These are phyloP conservation scores for Fusarium miscanthi DNA, from an alignment of 2,329 filamentous ascomycete species.

Conservation along the genomic window DNA sequence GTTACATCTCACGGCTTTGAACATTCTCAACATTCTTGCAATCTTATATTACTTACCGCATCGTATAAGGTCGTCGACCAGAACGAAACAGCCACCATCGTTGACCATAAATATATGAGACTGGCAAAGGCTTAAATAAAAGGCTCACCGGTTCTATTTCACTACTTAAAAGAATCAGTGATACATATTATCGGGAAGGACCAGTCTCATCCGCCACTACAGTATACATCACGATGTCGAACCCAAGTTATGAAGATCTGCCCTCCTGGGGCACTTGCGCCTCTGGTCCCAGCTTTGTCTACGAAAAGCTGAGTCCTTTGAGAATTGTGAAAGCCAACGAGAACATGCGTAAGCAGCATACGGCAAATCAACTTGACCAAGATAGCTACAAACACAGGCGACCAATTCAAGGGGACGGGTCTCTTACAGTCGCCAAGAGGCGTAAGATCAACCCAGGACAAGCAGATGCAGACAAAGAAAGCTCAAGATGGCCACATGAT, in stretches of 20 bases:
- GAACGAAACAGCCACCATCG: not conserved
- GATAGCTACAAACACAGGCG: conserved; percentile 31
- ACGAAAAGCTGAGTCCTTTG: conserved; percentile 57
- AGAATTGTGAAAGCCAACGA: conserved; percentile 59
- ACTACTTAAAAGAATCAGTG: not conserved
- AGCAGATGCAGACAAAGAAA: conserved; percentile 34
- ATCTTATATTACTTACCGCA: not conserved
- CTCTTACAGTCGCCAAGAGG: conserved; percentile 53
- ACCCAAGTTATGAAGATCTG: conserved; percentile 43
- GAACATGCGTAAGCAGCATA: conserved; percentile 21
- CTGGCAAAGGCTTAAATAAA: not conserved
- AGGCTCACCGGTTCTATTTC: not conserved
- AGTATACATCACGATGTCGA: conserved; percentile 49
- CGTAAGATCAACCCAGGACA: conserved; percentile 36
- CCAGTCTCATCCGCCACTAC: not conserved
- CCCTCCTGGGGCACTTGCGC: conserved; percentile 48
- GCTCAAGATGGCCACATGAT: conserved; percentile 3
- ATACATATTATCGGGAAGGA: not conserved
- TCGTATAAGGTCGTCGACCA: not conserved
- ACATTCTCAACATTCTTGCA: not conserved
- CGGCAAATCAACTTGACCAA: conserved; percentile 42
- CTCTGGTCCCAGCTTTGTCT: conserved; percentile 31
- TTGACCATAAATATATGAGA: not conserved
- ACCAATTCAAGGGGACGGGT: conserved; percentile 25
- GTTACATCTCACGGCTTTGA: not conserved